Conservation (phyloP, 805 yeast genomes). For the Pichia rugopelliculosa region DNA sequence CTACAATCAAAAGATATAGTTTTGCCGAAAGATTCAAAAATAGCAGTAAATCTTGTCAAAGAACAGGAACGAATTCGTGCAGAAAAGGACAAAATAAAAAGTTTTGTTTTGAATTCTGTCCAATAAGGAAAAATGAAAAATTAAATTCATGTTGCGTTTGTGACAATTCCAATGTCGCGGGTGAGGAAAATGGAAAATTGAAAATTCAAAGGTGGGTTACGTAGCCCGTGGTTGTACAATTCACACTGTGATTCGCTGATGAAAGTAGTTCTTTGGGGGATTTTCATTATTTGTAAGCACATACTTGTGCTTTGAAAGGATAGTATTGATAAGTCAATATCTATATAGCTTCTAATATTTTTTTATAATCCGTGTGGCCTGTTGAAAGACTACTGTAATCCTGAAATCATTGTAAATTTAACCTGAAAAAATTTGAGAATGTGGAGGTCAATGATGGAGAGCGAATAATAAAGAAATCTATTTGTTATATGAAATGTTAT, state of each 20-base stretch:
- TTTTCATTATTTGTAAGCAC: background rate
- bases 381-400: no score
- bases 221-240: conserved; percentile 5
- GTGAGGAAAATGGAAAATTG: background rate
- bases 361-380: no score
- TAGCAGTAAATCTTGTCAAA: conserved; percentile 43
- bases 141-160: background rate
- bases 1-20: conserved; percentile 36
- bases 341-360: background rate
- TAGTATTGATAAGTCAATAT: background rate
- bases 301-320: background rate
- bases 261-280: background rate
- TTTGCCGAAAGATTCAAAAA: conserved; percentile 47
- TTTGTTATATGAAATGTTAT: no score
- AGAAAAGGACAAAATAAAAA: conserved; percentile 26
- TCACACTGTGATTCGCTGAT: conserved; percentile 3
- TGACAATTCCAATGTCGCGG: background rate
- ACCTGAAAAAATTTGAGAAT: no score
- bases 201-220: conserved; percentile 7
- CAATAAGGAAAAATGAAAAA: background rate
- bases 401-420: no score
- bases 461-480: background rate
- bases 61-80: conserved; percentile 45
- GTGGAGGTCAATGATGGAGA: background rate
- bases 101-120: conserved; percentile 41